A percentile compares a stretch with the other conserved stretches of the same genome.
Evolutionary conservation across 1,139 yeast genomes (phyloP).

Genomic region (Taphrina deformans): DNA sequence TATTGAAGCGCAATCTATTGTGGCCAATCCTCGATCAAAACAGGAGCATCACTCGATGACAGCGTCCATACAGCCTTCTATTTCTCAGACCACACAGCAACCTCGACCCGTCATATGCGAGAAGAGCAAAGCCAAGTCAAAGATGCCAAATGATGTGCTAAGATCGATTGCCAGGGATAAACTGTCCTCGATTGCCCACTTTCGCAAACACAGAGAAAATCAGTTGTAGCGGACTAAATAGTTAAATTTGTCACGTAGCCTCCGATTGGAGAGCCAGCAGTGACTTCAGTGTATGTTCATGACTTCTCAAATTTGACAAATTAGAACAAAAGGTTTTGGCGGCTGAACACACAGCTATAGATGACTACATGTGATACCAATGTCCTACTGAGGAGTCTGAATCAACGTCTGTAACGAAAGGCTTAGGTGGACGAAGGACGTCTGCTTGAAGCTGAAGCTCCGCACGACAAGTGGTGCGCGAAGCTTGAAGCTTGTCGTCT

Average conservation of each 20-base stretch:
- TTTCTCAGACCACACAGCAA: not conserved
- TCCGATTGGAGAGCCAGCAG: too few species aligned
- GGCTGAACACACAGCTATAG: too few species aligned
- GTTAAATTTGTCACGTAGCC: too few species aligned
- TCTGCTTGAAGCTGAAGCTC: not conserved
- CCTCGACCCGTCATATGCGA: not conserved
- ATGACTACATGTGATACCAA: conserved; percentile 10
- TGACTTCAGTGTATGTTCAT: too few species aligned
- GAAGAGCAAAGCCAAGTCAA: not conserved
- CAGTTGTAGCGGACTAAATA: not conserved
- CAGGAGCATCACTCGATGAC: not conserved
- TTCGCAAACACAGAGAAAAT: conserved; percentile 1
- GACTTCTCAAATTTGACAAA: too few species aligned
- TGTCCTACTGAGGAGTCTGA: conserved; percentile 3
- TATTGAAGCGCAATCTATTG: not conserved
- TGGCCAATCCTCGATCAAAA: too few species aligned
- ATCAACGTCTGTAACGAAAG: not conserved
- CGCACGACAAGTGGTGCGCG: too few species aligned
- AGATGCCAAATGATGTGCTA: conserved; percentile 5
- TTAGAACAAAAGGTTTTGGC: too few species aligned
- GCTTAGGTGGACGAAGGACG: not conserved
- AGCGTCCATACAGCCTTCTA: not conserved
- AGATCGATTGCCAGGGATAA: conserved; percentile 2
- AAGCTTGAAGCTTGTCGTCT: not conserved
- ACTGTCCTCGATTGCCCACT: not conserved